Conservation (phyloP, 1,284 basidiomycete species). For the Ganoderma boninense region DNA sequence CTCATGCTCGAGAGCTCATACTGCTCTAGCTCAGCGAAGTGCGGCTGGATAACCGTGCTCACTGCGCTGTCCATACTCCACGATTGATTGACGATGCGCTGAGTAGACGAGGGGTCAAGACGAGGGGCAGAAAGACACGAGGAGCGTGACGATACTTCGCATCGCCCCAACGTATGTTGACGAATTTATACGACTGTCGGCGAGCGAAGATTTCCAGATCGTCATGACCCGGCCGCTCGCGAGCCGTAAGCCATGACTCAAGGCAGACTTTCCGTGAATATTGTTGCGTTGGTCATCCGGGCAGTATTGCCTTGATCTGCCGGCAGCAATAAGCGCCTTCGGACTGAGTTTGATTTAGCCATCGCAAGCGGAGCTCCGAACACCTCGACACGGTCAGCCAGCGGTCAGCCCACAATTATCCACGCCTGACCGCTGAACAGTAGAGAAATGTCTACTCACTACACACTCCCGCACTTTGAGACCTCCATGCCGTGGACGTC, state of each 20-base stretch:
- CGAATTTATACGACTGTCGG: background rate
- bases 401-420: background rate
- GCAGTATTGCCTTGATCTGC: background rate
- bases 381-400: background rate
- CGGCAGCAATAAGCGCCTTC: background rate
- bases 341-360: background rate
- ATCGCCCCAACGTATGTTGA: background rate
- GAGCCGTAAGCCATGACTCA: background rate
- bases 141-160: background rate
- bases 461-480: background rate
- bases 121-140: background rate
- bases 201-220: background rate
- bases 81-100: background rate
- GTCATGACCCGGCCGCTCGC: background rate
- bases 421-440: background rate
- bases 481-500: background rate
- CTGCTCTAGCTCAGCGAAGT: background rate
- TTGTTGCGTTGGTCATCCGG: background rate
- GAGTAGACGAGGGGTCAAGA: background rate
- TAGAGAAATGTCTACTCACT: background rate
- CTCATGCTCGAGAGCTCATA: conserved; percentile 5
- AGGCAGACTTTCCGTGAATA: background rate
- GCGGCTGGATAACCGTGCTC: background rate
- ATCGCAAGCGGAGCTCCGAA: background rate
- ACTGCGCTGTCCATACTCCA: conserved; percentile 3